phyloP scores from a whole-genome alignment of 2,329 filamentous ascomycete genomes.

The Zelopaecilomyces penicillatus region DNA sequence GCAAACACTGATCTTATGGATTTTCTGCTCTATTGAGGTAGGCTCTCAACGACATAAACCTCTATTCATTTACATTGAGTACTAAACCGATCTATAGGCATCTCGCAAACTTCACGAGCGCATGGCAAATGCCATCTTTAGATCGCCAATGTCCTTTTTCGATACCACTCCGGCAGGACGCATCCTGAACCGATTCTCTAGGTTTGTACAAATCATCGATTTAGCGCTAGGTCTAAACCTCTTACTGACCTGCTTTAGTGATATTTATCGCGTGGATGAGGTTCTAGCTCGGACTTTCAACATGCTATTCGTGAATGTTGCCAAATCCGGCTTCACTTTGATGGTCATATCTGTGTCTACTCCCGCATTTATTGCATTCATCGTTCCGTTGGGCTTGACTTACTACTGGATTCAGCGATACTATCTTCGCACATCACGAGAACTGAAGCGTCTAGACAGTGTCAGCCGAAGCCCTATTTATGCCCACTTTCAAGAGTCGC shows the following conservation, averaged over 20 bases:
- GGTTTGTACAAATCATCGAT: constrained; percentile 40
- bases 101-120: constrained; percentile 93
- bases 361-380: constrained; percentile 71
- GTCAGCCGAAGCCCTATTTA: constrained; percentile 94
- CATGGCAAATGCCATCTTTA: constrained; percentile 96
- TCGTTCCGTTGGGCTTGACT: constrained; percentile 69
- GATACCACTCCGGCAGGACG: constrained; percentile 95
- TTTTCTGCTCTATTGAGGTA: constrained; percentile 98
- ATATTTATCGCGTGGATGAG: constrained; percentile 80
- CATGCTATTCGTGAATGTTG: constrained; percentile 78
- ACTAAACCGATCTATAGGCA: constrained; percentile 42
- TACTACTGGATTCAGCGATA: constrained; percentile 96
- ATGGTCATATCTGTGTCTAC: constrained; percentile 74
- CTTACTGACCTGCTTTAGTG: constrained; percentile 37
- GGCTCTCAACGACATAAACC: constrained; percentile 11
- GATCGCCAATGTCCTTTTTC: constrained; percentile 97
- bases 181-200: constrained; percentile 93
- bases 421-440: constrained; percentile 90
- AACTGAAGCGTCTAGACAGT: constrained; percentile 92
- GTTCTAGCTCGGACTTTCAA: constrained; percentile 95
- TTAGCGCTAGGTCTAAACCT: neutral
- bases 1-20: constrained; percentile 94
- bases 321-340: constrained; percentile 73
- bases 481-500: constrained; percentile 95
- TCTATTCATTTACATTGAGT: constrained; percentile 3